These are phyloP conservation scores for Populus simonii DNA, from an alignment of 345 rosid species.

Conservation along the genomic window DNA sequence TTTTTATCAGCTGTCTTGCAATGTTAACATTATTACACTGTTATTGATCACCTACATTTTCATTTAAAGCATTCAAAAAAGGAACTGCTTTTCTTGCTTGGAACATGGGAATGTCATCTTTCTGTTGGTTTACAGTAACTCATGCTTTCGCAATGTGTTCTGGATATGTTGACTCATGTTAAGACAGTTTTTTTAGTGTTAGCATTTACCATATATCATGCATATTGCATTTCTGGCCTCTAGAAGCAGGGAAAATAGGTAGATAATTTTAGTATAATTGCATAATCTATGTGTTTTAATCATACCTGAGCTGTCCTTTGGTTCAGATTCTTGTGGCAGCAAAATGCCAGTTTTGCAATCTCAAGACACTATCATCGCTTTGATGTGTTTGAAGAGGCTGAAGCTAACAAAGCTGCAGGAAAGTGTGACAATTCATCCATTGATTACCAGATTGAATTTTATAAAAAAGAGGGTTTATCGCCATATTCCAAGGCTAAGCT, in stretches of 20 bases:
- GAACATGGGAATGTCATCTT: not conserved
- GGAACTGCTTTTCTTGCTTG: not conserved
- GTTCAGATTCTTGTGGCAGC: slow-evolving; percentile 75
- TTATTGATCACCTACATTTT: not conserved
- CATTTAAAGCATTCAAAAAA: not conserved
- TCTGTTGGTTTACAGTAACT: not conserved
- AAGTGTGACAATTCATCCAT: slow-evolving; percentile 76
- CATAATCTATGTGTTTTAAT: not conserved
- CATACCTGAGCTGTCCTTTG: not conserved
- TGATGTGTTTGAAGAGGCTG: slow-evolving; percentile 85
- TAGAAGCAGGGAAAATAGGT: not conserved
- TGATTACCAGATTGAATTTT: slow-evolving; percentile 74
- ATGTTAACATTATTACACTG: not conserved
- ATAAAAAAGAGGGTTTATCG: slow-evolving; percentile 72
- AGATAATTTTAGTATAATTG: not conserved
- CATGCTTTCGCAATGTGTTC: not conserved
- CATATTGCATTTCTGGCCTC: not conserved
- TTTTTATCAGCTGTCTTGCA: not conserved
- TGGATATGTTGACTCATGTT: not conserved
- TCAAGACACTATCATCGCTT: slow-evolving; percentile 82
- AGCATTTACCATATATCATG: not conserved
- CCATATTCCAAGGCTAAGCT: slow-evolving; percentile 73
- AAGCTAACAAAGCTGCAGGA: slow-evolving; percentile 86
- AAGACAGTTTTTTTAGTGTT: not conserved
- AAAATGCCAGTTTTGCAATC: slow-evolving; percentile 71